Conservation (phyloP, 2,329 filamentous ascomycete genomes). For the Sphaerulina vaccinii region DNA sequence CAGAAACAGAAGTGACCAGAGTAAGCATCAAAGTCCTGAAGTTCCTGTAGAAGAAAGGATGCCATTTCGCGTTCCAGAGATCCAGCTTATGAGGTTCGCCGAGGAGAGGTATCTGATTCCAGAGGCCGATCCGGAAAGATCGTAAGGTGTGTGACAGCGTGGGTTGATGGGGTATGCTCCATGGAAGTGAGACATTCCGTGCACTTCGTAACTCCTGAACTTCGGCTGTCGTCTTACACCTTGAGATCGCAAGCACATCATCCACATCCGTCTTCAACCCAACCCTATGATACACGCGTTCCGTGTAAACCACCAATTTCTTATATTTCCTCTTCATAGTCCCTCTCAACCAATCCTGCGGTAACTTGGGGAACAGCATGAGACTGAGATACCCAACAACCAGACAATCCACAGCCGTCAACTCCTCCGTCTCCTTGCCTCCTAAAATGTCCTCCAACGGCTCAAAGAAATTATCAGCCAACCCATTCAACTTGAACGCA, state of each 20-base stretch:
- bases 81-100: slow-evolving; percentile 17
- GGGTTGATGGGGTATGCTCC: slow-evolving; percentile 17
- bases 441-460: slow-evolving; percentile 66
- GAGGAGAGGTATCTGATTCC: slow-evolving; percentile 28
- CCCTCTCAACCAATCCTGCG: slow-evolving; percentile 62
- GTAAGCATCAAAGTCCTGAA: slow-evolving; percentile 25
- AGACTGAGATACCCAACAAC: slow-evolving; percentile 76
- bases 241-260: slow-evolving; percentile 13
- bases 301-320: slow-evolving; percentile 41
- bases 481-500: slow-evolving; percentile 71
- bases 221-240: slow-evolving; percentile 8
- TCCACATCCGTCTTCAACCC: slow-evolving; percentile 28
- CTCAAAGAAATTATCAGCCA: slow-evolving; percentile 69
- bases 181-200: slow-evolving; percentile 28
- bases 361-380: slow-evolving; percentile 63
- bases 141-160: slow-evolving; percentile 15
- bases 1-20: slow-evolving; percentile 20
- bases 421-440: slow-evolving; percentile 47
- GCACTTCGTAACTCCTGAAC: slow-evolving; percentile 2
- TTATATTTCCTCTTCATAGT: slow-evolving; percentile 53
- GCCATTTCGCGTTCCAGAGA: slow-evolving; percentile 17
- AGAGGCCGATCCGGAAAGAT: slow-evolving; percentile 18
- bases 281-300: slow-evolving; percentile 34
- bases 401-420: slow-evolving; percentile 73
- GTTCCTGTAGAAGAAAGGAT: slow-evolving; percentile 23